Evolutionary conservation across 352 stramenopile species (phyloP).

Genomic region (Phytophthora tentaculata): DNA sequence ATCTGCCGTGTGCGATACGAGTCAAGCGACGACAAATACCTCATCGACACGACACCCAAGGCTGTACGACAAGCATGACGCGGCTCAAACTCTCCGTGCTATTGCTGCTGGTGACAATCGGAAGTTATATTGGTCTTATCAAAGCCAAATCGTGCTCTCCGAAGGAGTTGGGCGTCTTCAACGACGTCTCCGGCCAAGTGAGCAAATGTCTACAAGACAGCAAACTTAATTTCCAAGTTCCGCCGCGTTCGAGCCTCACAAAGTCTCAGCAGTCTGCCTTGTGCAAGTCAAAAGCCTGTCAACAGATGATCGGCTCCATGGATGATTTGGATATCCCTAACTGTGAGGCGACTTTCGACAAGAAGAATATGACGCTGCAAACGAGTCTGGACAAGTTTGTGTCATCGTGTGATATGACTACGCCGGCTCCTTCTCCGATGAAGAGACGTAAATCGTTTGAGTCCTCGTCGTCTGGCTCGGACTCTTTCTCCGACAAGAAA

Average conservation of each 20-base stretch:
- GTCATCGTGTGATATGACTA: conserved; percentile 46
- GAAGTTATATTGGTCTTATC: not conserved
- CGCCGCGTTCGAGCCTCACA: conserved; percentile 37
- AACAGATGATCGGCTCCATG: conserved; percentile 57
- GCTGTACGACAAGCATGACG: conserved; percentile 24
- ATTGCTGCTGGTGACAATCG: conserved; percentile 23
- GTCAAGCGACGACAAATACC: too few relatives aligned
- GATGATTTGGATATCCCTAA: conserved; percentile 64
- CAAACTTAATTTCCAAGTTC: conserved; percentile 50
- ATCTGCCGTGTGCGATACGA: conserved; percentile 28
- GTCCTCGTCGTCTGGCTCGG: conserved; percentile 31
- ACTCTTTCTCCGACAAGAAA: conserved; percentile 20
- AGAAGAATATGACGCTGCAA: conserved; percentile 63
- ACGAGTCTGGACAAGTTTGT: conserved; percentile 54
- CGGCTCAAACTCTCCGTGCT: conserved; percentile 4
- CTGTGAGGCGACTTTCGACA: conserved; percentile 54
- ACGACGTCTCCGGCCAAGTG: conserved; percentile 42
- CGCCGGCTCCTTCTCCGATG: conserved; percentile 39
- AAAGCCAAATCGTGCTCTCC: conserved; percentile 36
- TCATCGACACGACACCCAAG: too few relatives aligned
- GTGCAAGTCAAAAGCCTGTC: conserved; percentile 52
- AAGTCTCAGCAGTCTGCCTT: conserved; percentile 38
- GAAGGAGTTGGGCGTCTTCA: conserved; percentile 56
- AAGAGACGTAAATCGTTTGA: conserved; percentile 50
- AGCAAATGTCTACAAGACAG: conserved; percentile 47